These are phyloP conservation scores for Gautieria morchelliformis DNA, from an alignment of 768 basidiomycete species.

Conservation along the genomic window DNA sequence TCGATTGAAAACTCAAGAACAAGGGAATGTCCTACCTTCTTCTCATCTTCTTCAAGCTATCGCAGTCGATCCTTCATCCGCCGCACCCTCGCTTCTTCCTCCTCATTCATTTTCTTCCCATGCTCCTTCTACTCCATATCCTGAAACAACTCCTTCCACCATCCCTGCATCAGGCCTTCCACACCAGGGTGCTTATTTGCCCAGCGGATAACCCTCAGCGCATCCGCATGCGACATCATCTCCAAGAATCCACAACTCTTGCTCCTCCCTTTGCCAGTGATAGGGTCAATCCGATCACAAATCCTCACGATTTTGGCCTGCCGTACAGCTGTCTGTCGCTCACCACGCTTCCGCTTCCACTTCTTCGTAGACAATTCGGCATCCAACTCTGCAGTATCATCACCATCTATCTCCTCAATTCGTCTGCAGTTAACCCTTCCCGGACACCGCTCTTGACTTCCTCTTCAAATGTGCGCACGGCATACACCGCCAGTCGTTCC, in stretches of 20 bases:
- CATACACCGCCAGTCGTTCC: slow-evolving; percentile 79
- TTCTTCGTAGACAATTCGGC: slow-evolving; percentile 27
- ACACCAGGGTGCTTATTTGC: slow-evolving; percentile 81
- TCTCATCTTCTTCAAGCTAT: slow-evolving; percentile 14
- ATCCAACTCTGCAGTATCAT: slow-evolving; percentile 15
- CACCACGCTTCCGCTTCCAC: slow-evolving; percentile 21
- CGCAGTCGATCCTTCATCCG: slow-evolving; percentile 49
- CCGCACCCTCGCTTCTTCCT: slow-evolving; percentile 43
- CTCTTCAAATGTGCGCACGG: slow-evolving; percentile 64
- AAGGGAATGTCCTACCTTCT: slow-evolving; percentile 30
- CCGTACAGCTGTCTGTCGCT: slow-evolving; percentile 47
- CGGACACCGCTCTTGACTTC: slow-evolving; percentile 63
- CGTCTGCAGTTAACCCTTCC: slow-evolving; percentile 58
- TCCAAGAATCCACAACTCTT: slow-evolving; percentile 97
- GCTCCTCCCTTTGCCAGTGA: slow-evolving; percentile 88
- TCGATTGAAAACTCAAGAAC: slow-evolving; percentile 97
- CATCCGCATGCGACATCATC: slow-evolving; percentile 79
- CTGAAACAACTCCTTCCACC: slow-evolving; percentile 78
- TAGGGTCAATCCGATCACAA: slow-evolving; percentile 76
- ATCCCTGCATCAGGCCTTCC: slow-evolving; percentile 52
- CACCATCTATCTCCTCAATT: slow-evolving; percentile 35
- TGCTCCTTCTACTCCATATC: slow-evolving; percentile 41
- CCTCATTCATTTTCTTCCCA: slow-evolving; percentile 29
- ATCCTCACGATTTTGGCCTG: slow-evolving; percentile 92
- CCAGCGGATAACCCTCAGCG: slow-evolving; percentile 85